A percentile compares a stretch with the other conserved stretches of the same genome.
These are phyloP conservation scores for Cercospora zeae-maydis DNA, from an alignment of 2,329 filamentous ascomycete genomes.

Conservation along the genomic window DNA sequence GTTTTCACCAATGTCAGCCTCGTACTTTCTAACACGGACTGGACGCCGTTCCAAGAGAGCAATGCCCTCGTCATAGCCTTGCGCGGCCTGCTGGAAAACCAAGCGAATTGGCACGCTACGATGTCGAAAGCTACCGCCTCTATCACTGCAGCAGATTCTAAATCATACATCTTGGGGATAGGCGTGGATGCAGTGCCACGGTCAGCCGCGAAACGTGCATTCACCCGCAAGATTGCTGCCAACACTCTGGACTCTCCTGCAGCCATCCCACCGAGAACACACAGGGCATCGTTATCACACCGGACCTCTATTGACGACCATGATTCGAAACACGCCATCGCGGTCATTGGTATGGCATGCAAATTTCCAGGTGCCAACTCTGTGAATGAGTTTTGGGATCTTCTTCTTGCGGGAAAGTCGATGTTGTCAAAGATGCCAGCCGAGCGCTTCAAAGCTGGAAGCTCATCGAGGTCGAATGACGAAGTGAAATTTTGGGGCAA, in stretches of 20 bases:
- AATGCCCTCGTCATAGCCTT: not conserved
- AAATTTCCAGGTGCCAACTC: slow-evolving; percentile 14
- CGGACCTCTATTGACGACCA: not conserved
- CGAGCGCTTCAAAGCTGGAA: slow-evolving; percentile 6
- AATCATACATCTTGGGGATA: not conserved
- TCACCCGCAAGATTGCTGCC: not conserved
- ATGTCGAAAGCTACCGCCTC: slow-evolving; percentile 2
- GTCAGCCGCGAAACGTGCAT: not conserved
- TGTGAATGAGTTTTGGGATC: slow-evolving; percentile 15
- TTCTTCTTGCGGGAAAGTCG: slow-evolving; percentile 11
- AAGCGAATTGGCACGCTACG: slow-evolving; percentile 8
- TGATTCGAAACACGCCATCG: slow-evolving; percentile 9
- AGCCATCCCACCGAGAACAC: not conserved
- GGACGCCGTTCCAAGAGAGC: not conserved
- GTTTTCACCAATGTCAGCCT: not conserved
- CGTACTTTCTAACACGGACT: slow-evolving; percentile 7
- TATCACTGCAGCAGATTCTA: not conserved
- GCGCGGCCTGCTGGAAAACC: slow-evolving; percentile 5
- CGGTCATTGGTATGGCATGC: slow-evolving; percentile 20
- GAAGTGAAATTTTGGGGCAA: slow-evolving; percentile 13
- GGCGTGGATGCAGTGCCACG: not conserved
- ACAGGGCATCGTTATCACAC: not conserved
- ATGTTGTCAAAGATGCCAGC: slow-evolving; percentile 8
- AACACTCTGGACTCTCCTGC: not conserved
- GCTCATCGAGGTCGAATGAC: not conserved